Percentiles rank a stretch among this genome's conserved stretches.
phyloP scores from a whole-genome alignment of 106 monocot genomes.

The Allium sativum region DNA sequence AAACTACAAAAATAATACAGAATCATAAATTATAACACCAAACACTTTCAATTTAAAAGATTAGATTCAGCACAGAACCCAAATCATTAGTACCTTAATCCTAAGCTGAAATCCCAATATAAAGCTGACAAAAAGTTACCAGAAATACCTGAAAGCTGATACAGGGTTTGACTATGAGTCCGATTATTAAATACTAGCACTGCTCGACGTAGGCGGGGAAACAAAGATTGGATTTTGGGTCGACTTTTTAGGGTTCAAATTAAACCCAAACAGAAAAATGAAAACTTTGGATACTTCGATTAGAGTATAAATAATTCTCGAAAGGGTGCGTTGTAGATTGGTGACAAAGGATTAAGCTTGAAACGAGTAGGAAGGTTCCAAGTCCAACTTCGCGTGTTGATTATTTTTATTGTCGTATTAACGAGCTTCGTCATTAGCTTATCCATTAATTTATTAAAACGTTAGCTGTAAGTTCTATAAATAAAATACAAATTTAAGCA shows the following conservation, averaged over 20 bases:
- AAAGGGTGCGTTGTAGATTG: not conserved
- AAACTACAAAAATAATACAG: not conserved
- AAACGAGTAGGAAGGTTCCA: constrained; percentile 3
- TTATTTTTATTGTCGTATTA: not conserved
- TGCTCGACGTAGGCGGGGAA: not conserved
- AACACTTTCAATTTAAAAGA: constrained; percentile 1
- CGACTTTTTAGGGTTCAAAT: not conserved
- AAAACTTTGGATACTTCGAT: not conserved
- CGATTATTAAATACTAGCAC: not conserved
- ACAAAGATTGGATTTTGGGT: not conserved
- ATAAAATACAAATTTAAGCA: too few relatives aligned
- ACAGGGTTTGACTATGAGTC: not conserved
- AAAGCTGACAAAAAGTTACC: constrained; percentile 4
- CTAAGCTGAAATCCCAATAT: not conserved
- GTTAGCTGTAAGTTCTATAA: not conserved
- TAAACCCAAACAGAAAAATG: not conserved
- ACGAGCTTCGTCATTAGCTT: not conserved
- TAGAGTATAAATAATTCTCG: not conserved
- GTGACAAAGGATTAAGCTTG: not conserved
- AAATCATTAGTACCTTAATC: constrained; percentile 2
- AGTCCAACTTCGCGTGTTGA: not conserved
- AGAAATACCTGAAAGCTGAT: not conserved
- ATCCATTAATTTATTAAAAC: constrained; percentile 1
- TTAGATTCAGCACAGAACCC: constrained; percentile 4
- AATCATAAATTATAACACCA: not conserved